These are phyloP conservation scores for Cronartium quercuum DNA, from an alignment of 1,284 basidiomycete genomes.

Conservation along the genomic window DNA sequence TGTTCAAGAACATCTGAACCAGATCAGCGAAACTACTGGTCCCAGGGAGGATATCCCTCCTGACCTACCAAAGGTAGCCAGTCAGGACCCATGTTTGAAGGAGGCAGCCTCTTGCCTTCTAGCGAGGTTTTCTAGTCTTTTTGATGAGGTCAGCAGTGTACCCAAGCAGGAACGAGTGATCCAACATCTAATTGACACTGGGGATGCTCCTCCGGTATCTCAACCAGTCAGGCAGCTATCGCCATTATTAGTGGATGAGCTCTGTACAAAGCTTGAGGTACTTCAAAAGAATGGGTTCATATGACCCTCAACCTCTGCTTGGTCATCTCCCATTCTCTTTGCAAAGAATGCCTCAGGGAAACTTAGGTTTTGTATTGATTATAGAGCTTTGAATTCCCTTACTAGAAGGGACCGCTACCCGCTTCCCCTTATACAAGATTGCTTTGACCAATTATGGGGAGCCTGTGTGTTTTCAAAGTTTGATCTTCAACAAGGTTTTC, in stretches of 20 bases:
- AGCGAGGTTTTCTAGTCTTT: neutral
- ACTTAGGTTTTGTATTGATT: neutral
- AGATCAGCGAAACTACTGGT: neutral
- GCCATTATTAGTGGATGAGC: neutral
- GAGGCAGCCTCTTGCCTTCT: neutral
- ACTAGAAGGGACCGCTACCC: constrained; percentile 1
- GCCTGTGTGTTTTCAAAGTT: neutral
- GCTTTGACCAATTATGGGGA: neutral
- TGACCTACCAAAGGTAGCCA: neutral
- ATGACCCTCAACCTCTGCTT: neutral
- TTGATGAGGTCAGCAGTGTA: neutral
- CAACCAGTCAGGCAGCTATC: neutral
- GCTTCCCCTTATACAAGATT: constrained; percentile 8
- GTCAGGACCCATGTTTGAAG: neutral
- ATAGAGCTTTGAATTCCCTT: neutral
- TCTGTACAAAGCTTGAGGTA: neutral
- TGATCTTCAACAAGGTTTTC: constrained; percentile 12
- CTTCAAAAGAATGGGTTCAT: neutral
- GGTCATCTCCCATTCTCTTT: neutral
- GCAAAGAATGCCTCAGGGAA: constrained; percentile 10
- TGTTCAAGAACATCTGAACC: neutral
- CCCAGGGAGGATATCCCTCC: neutral
- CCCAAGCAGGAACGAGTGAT: neutral
- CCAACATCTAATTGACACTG: constrained; percentile 3
- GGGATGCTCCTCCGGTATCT: neutral